Base-by-base conservation (phyloP, 805 yeast genomes). In the Hanseniaspora lachancei region DNA sequence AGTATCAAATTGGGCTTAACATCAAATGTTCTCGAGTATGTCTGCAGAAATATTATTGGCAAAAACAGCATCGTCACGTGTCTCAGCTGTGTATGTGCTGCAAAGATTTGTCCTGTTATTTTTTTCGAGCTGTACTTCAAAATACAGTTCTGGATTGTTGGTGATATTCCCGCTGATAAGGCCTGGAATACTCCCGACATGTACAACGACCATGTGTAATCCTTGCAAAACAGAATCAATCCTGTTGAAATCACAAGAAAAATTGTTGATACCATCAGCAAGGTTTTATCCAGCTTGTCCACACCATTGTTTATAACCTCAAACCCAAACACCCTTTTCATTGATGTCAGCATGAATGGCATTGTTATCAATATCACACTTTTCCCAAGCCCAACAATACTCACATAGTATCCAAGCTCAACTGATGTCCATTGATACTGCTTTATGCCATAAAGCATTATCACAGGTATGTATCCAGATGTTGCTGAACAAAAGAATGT, bases 71-170 rank as follows among this genome's bases (percentile, higher is more conserved):
- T 66, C 4, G 76, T 66, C 0, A 76, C 49, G 59, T 79, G 81
- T 63, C 80, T 78, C 18, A 82, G 63, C 50, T 84, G 64, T 0
- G 87, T 78, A 46, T 84, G 65, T 0, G 83, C 87, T 10, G 91
- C 89, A 68, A 83, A 84, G 18, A 82, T 72, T 65, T 83, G 88
- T 18, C 95, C 95, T 5, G 79, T 73, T 58, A 75, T 75, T 15
- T 75, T 72, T 42, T 78, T 79, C 1, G 79, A 78, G 58, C 74
- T 77, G 64, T 81, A 80, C 64, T 85, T 85, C 54, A 81, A 73
- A 12, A 83, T 67, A 1, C 84, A 60, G 0, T 84, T 73, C 62
- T 79, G 82, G 12, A 82, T 59, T 0, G 82, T 73, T 0, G 93
- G 91, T 0, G 78, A 69, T 0, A 74, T 70, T 4, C 80, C 55